Evolutionary conservation across 1,284 basidiomycete genomes (phyloP).

Genomic region (Inonotus obliquus): DNA sequence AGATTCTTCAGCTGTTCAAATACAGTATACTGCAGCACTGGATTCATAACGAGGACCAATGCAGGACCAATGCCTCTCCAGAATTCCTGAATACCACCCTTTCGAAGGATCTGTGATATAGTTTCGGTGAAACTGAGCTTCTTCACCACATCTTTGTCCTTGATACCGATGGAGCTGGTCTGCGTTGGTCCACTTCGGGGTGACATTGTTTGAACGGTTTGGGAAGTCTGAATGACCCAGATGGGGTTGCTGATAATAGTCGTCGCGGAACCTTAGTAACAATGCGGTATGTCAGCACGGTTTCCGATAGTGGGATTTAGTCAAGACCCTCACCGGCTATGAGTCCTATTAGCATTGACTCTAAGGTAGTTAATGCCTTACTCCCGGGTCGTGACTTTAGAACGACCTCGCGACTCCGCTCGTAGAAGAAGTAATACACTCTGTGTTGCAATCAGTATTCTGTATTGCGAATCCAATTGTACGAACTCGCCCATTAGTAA

Average conservation of each 20-base stretch:
- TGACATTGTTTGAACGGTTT: conserved; percentile 65
- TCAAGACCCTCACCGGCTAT: conserved; percentile 62
- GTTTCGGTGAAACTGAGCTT: conserved; percentile 71
- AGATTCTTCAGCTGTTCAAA: conserved; percentile 87
- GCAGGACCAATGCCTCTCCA: conserved; percentile 97
- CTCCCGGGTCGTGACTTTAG: conserved; percentile 53
- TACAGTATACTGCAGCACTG: conserved; percentile 86
- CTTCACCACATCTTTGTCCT: conserved; percentile 27
- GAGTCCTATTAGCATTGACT: conserved; percentile 88
- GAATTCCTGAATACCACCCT: conserved; percentile 78
- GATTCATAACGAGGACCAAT: conserved; percentile 90
- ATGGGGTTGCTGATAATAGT: conserved; percentile 92
- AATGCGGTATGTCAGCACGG: background rate
- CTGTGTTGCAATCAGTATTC: conserved; percentile 32
- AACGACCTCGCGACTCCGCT: conserved; percentile 56
- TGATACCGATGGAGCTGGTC: conserved; percentile 20
- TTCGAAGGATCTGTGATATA: conserved; percentile 66
- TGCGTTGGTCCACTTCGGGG: conserved; percentile 18
- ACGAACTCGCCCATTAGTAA: conserved; percentile 79
- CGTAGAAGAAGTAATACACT: conserved; percentile 84
- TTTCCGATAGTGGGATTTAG: background rate
- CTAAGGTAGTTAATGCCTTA: conserved; percentile 73
- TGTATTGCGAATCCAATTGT: background rate
- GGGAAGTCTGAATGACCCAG: conserved; percentile 94
- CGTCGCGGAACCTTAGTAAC: conserved; percentile 75